Base-by-base conservation (phyloP, 768 basidiomycete species). In the Podaxis rugospora region DNA sequence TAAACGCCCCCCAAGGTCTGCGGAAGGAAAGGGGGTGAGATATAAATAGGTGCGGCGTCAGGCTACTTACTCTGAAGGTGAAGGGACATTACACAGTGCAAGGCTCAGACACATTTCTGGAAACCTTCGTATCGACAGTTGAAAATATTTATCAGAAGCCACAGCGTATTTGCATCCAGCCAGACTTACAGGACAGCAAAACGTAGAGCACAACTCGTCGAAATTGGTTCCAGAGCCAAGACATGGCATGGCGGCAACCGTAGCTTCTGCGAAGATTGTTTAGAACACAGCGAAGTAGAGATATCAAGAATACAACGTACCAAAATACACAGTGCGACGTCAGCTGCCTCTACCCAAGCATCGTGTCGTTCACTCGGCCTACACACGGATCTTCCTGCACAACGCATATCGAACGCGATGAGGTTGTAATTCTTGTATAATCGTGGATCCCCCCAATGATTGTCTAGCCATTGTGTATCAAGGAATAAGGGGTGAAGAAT, bases 291-390 rank as follows among this genome's bases (percentile, higher is more conserved):
- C 23, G 52, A 9, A 25, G 32, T 27, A 4, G 5, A 37, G 35
- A 18, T 44, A 25, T n/a, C 28, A 28, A 32, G 23, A 50, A 36
- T 14, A 23, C 7, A 54, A 75, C 83, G 47, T 62, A 86, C 89
- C 72, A 84, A 82, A 64, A 82, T 81, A 55, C 83, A 85, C 14
- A 82, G 77, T 3, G 88, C 90, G 39, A 92, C 66, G 75, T 92
- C 90, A 37, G 89, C 91, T 1, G 90, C 88, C 44, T 89, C 84
- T 5, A 91, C 89, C 84, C 89, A 93, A 61, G 79, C 82, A 71
- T 93, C 90, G 66, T 87, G 85, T 50, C 76, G 74, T 6, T 80
- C 82, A 52, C 73, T 83, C 3, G 80, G 81, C 56, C 83, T 78
- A 63, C 75, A 80, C 2, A 71, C 70, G 2, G 87, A 88, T 69